Conservation (phyloP, 83 land plant species). For the Larix sibirica region DNA sequence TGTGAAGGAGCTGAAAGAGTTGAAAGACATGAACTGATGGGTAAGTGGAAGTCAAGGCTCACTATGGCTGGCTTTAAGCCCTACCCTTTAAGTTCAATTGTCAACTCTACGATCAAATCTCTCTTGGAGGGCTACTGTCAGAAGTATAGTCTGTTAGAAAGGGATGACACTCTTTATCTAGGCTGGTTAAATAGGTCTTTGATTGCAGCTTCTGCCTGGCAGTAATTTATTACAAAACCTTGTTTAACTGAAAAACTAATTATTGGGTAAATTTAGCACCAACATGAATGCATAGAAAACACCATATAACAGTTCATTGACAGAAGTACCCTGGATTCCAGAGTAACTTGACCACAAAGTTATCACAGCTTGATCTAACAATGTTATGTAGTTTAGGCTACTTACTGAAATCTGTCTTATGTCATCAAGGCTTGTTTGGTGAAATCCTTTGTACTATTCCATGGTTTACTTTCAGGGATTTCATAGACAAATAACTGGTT, state of each 20-base stretch:
- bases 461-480: not conserved
- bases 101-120: constrained; percentile 58
- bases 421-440: not conserved
- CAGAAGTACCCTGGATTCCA: not conserved
- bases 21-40: constrained; percentile 70
- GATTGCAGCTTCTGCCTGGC: constrained; percentile 66
- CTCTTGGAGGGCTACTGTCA: constrained; percentile 45
- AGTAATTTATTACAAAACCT: constrained; percentile 17
- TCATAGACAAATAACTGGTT: not conserved
- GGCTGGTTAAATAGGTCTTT: constrained; percentile 67
- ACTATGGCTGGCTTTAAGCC: constrained; percentile 81
- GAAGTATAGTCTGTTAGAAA: constrained; percentile 60
- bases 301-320: not conserved
- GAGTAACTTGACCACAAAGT: constrained; percentile 7
- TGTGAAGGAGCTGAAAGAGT: constrained; percentile 77
- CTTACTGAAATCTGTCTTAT: not conserved
- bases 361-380: not conserved
- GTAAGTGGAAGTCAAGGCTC: constrained; percentile 68
- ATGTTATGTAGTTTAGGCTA: not conserved
- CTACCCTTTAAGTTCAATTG: constrained; percentile 63
- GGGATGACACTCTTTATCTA: constrained; percentile 61
- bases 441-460: constrained; percentile 1
- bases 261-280: not conserved
- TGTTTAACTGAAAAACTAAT: not conserved
- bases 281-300: not conserved